These are phyloP conservation scores for Lactarius deliciosus DNA, from an alignment of 768 basidiomycete species.

Conservation along the genomic window DNA sequence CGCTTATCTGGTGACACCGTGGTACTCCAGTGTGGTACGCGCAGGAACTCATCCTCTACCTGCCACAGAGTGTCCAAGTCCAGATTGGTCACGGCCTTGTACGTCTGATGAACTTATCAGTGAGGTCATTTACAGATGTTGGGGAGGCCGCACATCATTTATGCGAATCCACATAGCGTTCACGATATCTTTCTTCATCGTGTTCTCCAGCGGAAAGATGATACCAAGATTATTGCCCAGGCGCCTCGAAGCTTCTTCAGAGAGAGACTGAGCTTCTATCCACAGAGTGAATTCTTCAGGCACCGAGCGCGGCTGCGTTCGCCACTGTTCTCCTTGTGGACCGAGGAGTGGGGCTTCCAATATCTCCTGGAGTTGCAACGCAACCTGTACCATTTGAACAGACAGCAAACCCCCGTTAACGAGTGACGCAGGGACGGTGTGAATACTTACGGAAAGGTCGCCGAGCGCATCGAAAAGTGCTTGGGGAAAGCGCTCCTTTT, in stretches of 20 bases:
- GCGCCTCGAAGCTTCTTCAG: constrained; percentile 53
- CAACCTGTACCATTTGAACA: constrained; percentile 44
- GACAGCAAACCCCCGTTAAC: background rate
- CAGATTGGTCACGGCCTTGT: constrained; percentile 16
- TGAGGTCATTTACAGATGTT: constrained; percentile 4
- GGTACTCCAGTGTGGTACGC: constrained; percentile 20
- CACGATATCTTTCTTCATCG: constrained; percentile 49
- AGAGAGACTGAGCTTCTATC: constrained; percentile 66
- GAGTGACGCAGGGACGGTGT: background rate
- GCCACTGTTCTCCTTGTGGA: constrained; percentile 54
- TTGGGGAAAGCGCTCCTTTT: constrained; percentile 76
- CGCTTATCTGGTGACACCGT: constrained; percentile 38
- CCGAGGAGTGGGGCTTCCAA: constrained; percentile 63
- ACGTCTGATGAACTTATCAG: constrained; percentile 19
- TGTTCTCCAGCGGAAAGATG: constrained; percentile 58
- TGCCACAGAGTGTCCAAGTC: constrained; percentile 24
- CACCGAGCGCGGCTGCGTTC: constrained; percentile 48
- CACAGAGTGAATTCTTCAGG: constrained; percentile 63
- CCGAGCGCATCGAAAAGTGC: constrained; percentile 79
- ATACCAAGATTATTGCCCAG: constrained; percentile 53
- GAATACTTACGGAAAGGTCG: constrained; percentile 63
- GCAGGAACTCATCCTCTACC: constrained; percentile 23
- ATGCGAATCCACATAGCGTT: constrained; percentile 65
- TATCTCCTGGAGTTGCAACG: constrained; percentile 63
- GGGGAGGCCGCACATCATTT: constrained; percentile 48